phyloP scores from a whole-genome alignment of 148 eudicot species.

The Chenopodium formosanum region DNA sequence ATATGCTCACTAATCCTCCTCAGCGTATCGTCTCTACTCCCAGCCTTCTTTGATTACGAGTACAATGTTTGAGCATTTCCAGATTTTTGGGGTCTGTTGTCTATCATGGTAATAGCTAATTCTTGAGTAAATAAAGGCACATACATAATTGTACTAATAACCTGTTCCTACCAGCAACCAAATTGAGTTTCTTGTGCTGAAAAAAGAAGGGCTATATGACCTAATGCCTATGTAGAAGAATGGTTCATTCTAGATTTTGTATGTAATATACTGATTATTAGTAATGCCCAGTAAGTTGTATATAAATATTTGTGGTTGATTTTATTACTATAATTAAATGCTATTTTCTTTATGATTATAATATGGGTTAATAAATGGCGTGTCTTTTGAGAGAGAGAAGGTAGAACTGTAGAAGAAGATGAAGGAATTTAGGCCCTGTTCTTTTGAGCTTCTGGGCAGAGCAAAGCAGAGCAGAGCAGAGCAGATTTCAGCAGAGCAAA shows the following conservation, averaged over 20 bases:
- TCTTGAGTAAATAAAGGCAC: conserved; percentile 10
- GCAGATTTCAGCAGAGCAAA: no score
- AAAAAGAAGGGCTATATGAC: not conserved
- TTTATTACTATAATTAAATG: not conserved
- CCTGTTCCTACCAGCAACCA: no score
- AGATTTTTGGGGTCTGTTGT: not conserved
- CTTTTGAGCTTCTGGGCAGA: no score
- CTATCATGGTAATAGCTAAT: not conserved
- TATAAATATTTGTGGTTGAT: not conserved
- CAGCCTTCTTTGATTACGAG: conserved; percentile 15
- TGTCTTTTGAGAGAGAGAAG: no score
- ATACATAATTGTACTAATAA: conserved; percentile 4
- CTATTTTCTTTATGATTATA: no score
- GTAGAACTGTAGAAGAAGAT: no score
- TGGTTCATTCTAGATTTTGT: not conserved
- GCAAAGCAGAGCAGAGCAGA: no score
- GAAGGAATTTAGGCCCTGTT: no score
- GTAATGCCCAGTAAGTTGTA: not conserved
- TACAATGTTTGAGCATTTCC: not conserved
- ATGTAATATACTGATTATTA: not conserved
- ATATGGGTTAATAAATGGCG: no score
- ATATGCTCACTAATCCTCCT: conserved; percentile 80
- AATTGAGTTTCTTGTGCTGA: not conserved
- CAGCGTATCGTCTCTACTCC: conserved; percentile 15
- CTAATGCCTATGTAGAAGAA: not conserved